phyloP scores from a whole-genome alignment of 495 filamentous ascomycete genomes.

The Aspergillus ostianus region DNA sequence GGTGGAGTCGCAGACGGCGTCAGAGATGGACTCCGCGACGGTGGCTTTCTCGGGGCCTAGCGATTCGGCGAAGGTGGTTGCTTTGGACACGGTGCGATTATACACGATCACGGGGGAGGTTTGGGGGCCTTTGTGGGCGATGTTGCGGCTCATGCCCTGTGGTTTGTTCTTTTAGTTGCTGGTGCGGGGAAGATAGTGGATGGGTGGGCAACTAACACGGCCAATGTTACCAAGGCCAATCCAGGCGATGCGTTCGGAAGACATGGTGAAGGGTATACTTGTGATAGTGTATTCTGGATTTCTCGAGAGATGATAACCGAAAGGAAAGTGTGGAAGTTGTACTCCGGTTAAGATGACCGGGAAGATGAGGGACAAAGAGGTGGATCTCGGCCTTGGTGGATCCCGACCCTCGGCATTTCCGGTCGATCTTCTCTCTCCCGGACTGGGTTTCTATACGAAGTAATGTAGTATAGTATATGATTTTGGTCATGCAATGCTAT shows the following conservation, averaged over 20 bases:
- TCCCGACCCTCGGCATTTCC: too few relatives aligned
- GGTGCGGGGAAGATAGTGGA: neutral
- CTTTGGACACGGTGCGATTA: conserved; percentile 70
- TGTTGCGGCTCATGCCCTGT: conserved; percentile 83
- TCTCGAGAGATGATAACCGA: neutral
- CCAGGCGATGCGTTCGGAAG: conserved; percentile 53
- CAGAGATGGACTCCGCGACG: conserved; percentile 59
- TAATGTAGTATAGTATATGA: too few relatives aligned
- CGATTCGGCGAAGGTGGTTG: conserved; percentile 52
- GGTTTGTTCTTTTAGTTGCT: conserved; percentile 19
- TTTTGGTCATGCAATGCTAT: too few relatives aligned
- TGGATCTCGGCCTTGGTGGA: too few relatives aligned
- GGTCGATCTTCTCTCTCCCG: too few relatives aligned
- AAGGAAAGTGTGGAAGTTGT: neutral
- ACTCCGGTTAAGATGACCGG: neutral
- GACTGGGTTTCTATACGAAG: too few relatives aligned
- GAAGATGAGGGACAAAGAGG: neutral
- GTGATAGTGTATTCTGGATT: neutral
- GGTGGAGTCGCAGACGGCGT: conserved; percentile 65
- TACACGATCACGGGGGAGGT: conserved; percentile 68
- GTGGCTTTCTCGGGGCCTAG: conserved; percentile 56
- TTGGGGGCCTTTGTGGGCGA: conserved; percentile 73
- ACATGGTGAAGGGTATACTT: neutral
- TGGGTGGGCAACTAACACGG: conserved; percentile 54
- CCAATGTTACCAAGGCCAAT: conserved; percentile 93